Conservation (phyloP, 345 rosid genomes). For the Corchorus capsularis region DNA sequence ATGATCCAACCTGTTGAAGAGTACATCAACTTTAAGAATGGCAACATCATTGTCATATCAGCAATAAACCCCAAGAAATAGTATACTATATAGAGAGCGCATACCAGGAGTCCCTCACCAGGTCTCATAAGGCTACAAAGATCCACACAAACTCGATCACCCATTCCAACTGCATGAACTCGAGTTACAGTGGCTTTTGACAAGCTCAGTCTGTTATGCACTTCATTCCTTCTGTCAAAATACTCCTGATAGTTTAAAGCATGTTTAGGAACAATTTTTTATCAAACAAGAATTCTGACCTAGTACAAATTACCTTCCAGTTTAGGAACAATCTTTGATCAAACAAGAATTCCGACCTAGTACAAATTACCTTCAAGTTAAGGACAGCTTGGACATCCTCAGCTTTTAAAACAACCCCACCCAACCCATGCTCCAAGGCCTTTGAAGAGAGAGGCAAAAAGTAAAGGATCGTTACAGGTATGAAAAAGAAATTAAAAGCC, state of each 20-base stretch:
- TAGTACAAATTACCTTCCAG: neutral
- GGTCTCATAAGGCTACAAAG: constrained; percentile 92
- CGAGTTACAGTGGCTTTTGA: constrained; percentile 59
- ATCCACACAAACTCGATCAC: constrained; percentile 93
- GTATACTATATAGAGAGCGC: constrained; percentile 19
- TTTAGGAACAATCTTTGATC: constrained; percentile 29
- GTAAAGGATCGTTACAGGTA: neutral
- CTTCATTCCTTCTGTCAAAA: constrained; percentile 76
- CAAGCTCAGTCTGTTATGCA: constrained; percentile 53
- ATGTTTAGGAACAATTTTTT: constrained; percentile 30
- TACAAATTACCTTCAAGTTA: constrained; percentile 59
- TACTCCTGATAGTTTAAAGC: constrained; percentile 55
- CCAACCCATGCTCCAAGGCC: constrained; percentile 89
- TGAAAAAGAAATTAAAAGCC: constrained; percentile 8
- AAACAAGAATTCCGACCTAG: constrained; percentile 10
- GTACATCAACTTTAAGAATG: neutral
- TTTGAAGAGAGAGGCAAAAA: constrained; percentile 7
- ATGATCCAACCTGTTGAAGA: constrained; percentile 71
- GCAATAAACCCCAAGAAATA: neutral
- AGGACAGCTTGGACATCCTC: constrained; percentile 63
- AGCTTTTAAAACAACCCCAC: constrained; percentile 70
- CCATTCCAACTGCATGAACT: constrained; percentile 73
- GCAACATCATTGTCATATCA: neutral
- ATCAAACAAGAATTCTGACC: constrained; percentile 11
- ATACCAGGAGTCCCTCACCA: constrained; percentile 91